Evolutionary conservation across 441 rosid genomes (phyloP).

Genomic region (Lepidium campestre): DNA sequence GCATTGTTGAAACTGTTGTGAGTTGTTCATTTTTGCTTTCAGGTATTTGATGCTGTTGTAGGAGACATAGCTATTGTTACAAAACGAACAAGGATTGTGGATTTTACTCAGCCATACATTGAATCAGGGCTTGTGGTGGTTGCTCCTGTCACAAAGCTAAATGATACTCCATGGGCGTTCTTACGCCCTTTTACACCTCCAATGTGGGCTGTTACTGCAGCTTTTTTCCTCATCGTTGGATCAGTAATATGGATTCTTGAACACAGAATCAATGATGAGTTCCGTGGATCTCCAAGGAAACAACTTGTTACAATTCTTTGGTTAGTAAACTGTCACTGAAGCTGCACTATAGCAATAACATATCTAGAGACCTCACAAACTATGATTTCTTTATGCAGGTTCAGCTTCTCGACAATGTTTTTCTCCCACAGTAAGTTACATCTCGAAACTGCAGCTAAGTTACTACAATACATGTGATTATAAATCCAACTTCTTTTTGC

Average conservation of each 20-base stretch:
- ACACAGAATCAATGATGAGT: constrained; percentile 82
- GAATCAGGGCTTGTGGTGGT: constrained; percentile 97
- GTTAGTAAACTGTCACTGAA: constrained; percentile 40
- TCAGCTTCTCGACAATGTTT: constrained; percentile 94
- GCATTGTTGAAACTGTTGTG: background rate
- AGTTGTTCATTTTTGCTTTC: constrained; percentile 1
- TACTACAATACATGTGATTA: background rate
- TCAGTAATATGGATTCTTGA: constrained; percentile 91
- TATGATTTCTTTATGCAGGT: constrained; percentile 47
- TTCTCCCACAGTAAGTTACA: constrained; percentile 77
- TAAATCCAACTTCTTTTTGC: background rate
- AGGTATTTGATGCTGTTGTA: constrained; percentile 81
- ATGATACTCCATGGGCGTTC: constrained; percentile 73
- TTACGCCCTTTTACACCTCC: constrained; percentile 68
- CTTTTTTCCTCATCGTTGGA: constrained; percentile 75
- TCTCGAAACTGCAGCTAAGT: background rate
- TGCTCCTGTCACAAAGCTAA: constrained; percentile 68
- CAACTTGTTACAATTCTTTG: constrained; percentile 77
- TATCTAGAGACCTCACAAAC: background rate
- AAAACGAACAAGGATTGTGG: constrained; percentile 65
- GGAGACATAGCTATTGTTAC: constrained; percentile 87
- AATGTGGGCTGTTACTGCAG: constrained; percentile 81
- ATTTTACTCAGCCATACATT: constrained; percentile 89
- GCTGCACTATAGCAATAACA: background rate
- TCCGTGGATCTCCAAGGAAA: constrained; percentile 80